Base-by-base conservation (phyloP, 176 grass and related monocot genomes). In the Tuctoria greenei region DNA sequence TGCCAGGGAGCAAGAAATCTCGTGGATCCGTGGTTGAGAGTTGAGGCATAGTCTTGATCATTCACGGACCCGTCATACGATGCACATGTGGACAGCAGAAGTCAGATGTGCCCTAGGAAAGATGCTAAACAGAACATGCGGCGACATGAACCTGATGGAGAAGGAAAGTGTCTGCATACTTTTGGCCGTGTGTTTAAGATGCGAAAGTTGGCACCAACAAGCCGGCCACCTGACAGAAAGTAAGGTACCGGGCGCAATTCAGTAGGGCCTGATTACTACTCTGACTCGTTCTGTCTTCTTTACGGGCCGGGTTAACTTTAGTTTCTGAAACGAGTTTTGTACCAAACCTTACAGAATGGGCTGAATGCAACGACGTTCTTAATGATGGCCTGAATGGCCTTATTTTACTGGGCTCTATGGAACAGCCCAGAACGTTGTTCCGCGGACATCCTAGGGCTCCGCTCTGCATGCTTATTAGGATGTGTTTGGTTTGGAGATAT, bases 1-100 rank as follows among this genome's bases (percentile, higher is more conserved):
- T 81, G 64, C 45, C 4, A 17, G 64, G 27, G 72, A 81, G 84
- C 56, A 86, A 86, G 84, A 65, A 64, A 64, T 74, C 80, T 26
- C 0, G 1, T 20, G 24, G 57, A 72, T 40, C 12, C 14, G 4
- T 47, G 13, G 27, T 31, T 14, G 21, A 40, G 62, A 50, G 15
- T 16, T 16, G 21, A 43, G 15, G 9, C 24, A 52, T 21, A 21
- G 20, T 4, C 16, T 18, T 21, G 51, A 10, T 56, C n/a, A 8
- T 56, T 12, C 56, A 31, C 43, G 39, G 57, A 10, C 57, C 59
- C 14, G 59, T 61, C 14, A 34, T 17, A 61, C 8, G 59, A 61
- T 8, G 27, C 34, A 34, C 59, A 17, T 31, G 26, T 61, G 25
- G 25, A 31, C 12, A 11, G 0, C 10, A 7, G 21, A 0, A 58